Evolutionary conservation across 2,329 filamentous ascomycete species (phyloP), one percentile per base, ranked within the genome.

Genomic region (Berkeleyomyces rouxiae): DNA sequence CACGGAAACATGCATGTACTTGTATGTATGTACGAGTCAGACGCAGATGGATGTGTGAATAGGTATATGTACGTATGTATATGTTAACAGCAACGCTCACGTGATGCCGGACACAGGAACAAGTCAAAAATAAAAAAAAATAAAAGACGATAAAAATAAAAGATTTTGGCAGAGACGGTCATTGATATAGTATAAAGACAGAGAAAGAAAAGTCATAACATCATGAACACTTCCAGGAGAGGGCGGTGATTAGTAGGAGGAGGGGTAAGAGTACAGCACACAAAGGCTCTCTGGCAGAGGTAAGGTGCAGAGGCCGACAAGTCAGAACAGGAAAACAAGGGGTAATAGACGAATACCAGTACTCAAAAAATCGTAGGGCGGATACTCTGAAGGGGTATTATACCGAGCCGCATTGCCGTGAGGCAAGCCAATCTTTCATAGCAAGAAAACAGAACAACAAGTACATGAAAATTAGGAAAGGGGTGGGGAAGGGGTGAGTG

Each of bases 181-280:
- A 44, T 39, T 44, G 16, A 55, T 46, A 40, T 55, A 57, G 51
- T 57, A 57, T 44, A 43, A 61, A 51, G 33, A 51, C 33, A 47
- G n/a, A 46, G 13, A 60, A 60, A n/a, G 37, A 60, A 60, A 55
- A 40, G 46, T 61, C 60, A 61, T 55, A 55, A 61, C 60, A 61
- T 61, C 60, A 61, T 61, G 7, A 57, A 44, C 39, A 57, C 36
- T 51, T 39, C 51, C 59, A 40, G 33, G 33, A 10, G n/a, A 37
- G 36, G 16, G n/a, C 9, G 36, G n/a, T 31, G n/a, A 47, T 31
- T 44, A 47, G 11, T 9, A 40, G 23, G 23, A 23, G 9, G 43
- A 13, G 43, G 43, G 58, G 36, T 60, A 10, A 36, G 36, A 31
- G 46, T 37, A 53, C 33, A 61, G 9, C 16, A 39, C 40, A 46